A percentile compares a stretch with the other conserved stretches of the same genome.
phyloP scores from a whole-genome alignment of 139 green algal species.

The Marvania coccoides region DNA sequence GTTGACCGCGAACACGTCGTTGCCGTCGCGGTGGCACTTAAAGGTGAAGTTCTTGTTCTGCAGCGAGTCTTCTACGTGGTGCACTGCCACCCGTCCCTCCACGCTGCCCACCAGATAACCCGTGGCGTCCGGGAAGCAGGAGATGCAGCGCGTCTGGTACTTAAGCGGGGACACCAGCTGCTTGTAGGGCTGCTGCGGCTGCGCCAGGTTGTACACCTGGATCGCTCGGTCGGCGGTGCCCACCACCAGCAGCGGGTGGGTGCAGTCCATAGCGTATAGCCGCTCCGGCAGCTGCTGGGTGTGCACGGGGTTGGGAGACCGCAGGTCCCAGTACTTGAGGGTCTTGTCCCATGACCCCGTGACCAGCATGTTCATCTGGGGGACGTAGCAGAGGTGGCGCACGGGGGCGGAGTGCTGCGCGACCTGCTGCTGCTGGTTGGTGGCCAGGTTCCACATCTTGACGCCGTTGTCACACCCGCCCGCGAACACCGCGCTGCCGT shows the following conservation, averaged over 20 bases:
- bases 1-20: conserved; percentile 95
- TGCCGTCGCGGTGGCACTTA: conserved; percentile 82
- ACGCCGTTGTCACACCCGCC: conserved; percentile 86
- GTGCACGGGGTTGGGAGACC: conserved; percentile 53
- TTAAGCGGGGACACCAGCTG: conserved; percentile 85
- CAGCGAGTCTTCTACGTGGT: conserved; percentile 84
- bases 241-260: conserved; percentile 59
- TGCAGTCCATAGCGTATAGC: conserved; percentile 79
- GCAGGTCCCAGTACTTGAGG: conserved; percentile 70
- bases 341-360: conserved; percentile 68
- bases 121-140: conserved; percentile 79
- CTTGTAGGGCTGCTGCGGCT: conserved; percentile 71
- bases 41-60: conserved; percentile 88
- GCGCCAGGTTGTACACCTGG: conserved; percentile 65
- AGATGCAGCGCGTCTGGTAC: conserved; percentile 88
- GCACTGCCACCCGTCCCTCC: conserved; percentile 92
- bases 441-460: conserved; percentile 88
- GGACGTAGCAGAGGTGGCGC: conserved; percentile 55
- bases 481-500: conserved; percentile 72
- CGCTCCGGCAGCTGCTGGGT: conserved; percentile 77
- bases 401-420: conserved; percentile 84
- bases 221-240: conserved; percentile 66
- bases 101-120: conserved; percentile 90
- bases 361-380: conserved; percentile 67
- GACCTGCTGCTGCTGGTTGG: conserved; percentile 71